These are phyloP conservation scores for Dactylellina drechsleri DNA, from an alignment of 2,329 filamentous ascomycete species.

Conservation along the genomic window DNA sequence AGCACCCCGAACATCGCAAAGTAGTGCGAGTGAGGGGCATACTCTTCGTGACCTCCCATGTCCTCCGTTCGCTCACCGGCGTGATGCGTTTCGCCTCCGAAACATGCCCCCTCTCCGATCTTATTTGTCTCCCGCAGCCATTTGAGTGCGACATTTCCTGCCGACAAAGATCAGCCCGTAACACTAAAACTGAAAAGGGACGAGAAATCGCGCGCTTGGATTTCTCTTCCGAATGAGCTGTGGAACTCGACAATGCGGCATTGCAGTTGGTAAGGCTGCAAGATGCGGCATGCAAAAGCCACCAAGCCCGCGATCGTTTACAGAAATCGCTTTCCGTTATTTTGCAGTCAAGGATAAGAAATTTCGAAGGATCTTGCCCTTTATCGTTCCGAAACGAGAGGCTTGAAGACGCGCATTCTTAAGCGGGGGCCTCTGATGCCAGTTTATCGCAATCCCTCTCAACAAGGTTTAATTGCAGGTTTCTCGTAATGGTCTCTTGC, in stretches of 20 bases:
- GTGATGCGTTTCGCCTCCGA: conserved; percentile 54
- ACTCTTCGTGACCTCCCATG: conserved; percentile 45
- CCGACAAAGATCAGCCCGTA: conserved; percentile 53
- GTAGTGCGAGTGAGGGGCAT: conserved; percentile 26
- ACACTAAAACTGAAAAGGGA: conserved; percentile 47
- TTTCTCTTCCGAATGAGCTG: conserved; percentile 45
- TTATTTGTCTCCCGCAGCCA: conserved; percentile 52
- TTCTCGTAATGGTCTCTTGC: conserved; percentile 24
- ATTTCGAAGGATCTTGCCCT: conserved; percentile 46
- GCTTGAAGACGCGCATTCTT: conserved; percentile 10
- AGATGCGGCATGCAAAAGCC: conserved; percentile 40
- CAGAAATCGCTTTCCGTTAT: conserved; percentile 20
- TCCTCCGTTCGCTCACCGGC: conserved; percentile 19
- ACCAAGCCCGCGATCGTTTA: conserved; percentile 28
- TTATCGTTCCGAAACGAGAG: conserved; percentile 53
- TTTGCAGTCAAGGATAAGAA: conserved; percentile 33
- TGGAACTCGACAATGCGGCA: conserved; percentile 48
- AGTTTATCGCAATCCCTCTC: conserved; percentile 46
- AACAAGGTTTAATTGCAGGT: conserved; percentile 50
- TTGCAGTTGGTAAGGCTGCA: conserved; percentile 44
- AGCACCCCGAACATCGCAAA: conserved; percentile 23
- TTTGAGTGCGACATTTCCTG: conserved; percentile 53
- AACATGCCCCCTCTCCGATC: conserved; percentile 52
- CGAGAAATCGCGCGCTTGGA: conserved; percentile 53
- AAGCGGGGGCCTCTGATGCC: conserved; percentile 27